Conservation (phyloP, 805 yeast species). For the Saccharomyces mikatae region DNA sequence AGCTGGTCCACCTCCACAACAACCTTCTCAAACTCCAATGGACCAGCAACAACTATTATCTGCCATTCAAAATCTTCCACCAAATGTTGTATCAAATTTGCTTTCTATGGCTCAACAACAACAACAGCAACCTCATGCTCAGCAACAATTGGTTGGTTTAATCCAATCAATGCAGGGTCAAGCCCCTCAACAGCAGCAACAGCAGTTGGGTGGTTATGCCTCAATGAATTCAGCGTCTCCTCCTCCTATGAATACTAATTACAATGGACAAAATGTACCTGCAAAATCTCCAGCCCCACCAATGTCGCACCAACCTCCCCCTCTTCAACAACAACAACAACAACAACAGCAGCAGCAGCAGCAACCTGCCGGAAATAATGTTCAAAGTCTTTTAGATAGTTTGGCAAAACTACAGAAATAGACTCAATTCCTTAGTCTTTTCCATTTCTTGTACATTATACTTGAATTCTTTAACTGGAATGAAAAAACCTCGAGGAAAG, state of each 20-base stretch:
- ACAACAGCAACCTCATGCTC: constrained; percentile 24
- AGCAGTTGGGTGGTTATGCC: constrained; percentile 8
- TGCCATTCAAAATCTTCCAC: constrained; percentile 31
- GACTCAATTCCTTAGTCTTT: neutral
- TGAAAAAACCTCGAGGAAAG: neutral
- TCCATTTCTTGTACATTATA: neutral
- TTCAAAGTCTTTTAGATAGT: constrained; percentile 33
- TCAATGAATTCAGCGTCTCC: constrained; percentile 9
- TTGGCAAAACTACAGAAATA: constrained; percentile 32
- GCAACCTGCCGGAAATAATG: constrained; percentile 26
- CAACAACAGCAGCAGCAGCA: constrained; percentile 13
- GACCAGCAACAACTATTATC: constrained; percentile 28
- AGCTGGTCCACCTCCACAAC: constrained; percentile 21
- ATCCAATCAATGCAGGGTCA: constrained; percentile 31
- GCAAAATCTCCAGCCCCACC: constrained; percentile 8
- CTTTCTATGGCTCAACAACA: constrained; percentile 29
- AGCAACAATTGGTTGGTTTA: constrained; percentile 25
- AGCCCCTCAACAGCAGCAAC: constrained; percentile 20
- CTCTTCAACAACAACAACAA: constrained; percentile 9
- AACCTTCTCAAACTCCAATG: constrained; percentile 17
- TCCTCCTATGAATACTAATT: constrained; percentile 3
- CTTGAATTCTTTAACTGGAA: neutral
- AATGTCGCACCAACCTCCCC: constrained; percentile 3
- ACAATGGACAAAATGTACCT: neutral
- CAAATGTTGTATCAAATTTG: constrained; percentile 27